A percentile compares a stretch with the other conserved stretches of the same genome.
These are phyloP conservation scores for Delonix regia DNA, from an alignment of 306 rosid species.

Conservation along the genomic window DNA sequence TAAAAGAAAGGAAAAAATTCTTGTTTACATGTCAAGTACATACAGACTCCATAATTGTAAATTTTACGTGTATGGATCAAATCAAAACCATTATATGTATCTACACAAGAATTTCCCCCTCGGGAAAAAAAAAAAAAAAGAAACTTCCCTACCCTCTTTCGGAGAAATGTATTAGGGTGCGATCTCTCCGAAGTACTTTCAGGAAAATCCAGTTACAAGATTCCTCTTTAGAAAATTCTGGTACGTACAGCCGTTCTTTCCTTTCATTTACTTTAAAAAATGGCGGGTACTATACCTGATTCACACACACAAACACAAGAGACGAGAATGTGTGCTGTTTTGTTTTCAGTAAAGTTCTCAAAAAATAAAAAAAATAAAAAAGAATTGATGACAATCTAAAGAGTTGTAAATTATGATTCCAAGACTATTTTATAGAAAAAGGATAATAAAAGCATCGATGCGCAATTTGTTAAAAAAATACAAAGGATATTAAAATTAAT, in stretches of 20 bases:
- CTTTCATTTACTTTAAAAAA: background rate
- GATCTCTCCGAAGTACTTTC: background rate
- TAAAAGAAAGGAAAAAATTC: no score
- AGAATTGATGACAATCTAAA: no score
- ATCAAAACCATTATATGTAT: background rate
- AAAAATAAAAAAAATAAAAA: no score
- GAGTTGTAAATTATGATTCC: background rate
- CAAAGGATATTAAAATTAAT: background rate
- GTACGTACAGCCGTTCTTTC: background rate
- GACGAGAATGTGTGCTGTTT: no score
- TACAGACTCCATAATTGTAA: background rate
- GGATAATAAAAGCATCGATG: background rate
- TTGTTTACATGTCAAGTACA: background rate
- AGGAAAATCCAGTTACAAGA: background rate
- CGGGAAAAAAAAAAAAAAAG: no score
- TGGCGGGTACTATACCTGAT: background rate
- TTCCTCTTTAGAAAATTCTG: background rate
- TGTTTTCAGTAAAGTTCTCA: no score
- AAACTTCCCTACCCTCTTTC: background rate
- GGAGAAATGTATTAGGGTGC: background rate
- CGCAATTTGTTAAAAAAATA: background rate
- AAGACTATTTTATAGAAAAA: no score
- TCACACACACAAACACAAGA: background rate
- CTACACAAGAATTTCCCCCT: no score
- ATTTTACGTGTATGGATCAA: background rate